Evolutionary conservation across 495 filamentous ascomycete genomes (phyloP), one percentile per base, ranked within the genome.

Genomic region (Jackrogersella minutella): DNA sequence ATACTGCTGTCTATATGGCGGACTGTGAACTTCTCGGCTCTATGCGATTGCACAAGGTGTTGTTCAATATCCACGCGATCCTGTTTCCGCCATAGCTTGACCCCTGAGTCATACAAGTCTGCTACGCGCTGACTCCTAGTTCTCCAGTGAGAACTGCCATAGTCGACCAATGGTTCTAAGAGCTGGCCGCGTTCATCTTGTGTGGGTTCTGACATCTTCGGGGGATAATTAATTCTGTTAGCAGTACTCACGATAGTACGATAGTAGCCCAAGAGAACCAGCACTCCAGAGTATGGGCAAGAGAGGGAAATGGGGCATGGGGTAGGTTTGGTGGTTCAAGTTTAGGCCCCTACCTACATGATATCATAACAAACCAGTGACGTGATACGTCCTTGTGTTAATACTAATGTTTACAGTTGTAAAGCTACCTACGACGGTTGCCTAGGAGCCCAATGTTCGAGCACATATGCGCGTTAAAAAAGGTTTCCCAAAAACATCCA

Each of bases 71-170:
- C 67, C 64, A 68, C 41, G 46, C 78, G 69, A 54, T 77, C 76
- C 55, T 77, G 67, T 71, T 71, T 79, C 36, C 60, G 71, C 77
- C 76, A 78, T 57, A 78, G 74, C 68, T 62, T 75, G 58, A 61
- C 71, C 59, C 74, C 76, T 68, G 69, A 70, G 58, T 63, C 69
- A 64, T 79, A 79, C 49, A 79, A 59, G 68, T 76, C 76, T 66
- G 74, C 64, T 50, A 68, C 76, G 67, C 65, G 64, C 68, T 79
- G 76, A 59, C 77, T 78, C 57, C 73, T 78, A 30, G 66, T 70
- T 69, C 50, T 72, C 77, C 77, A 79, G 24, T 19, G 8, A 24
- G 41, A 44, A 21, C 19, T 24, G 24, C 41, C 41, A 21, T 26
- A 44, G 26, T 44, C 26, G 41, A 44, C n/a, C 39, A 37, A 37